These are phyloP conservation scores for Pseudogymnoascus sp. DNA, from an alignment of 2,329 filamentous ascomycete genomes.

Conservation along the genomic window DNA sequence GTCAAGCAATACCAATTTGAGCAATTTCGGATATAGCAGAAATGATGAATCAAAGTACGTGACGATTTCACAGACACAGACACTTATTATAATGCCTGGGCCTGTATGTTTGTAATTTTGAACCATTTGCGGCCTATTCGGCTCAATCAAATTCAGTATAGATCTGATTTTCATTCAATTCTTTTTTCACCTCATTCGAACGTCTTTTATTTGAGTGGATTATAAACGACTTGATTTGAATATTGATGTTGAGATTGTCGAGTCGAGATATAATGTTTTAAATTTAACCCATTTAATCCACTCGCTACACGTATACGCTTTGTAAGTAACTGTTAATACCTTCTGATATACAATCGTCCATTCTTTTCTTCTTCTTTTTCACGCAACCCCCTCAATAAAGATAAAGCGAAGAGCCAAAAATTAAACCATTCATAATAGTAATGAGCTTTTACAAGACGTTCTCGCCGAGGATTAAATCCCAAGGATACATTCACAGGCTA, in stretches of 20 bases:
- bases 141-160: background rate
- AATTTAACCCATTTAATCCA: too few species aligned
- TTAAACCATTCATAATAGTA: background rate
- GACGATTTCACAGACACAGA: background rate
- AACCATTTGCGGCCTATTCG: background rate
- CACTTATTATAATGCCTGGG: background rate
- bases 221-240: too few species aligned
- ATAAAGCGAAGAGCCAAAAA: background rate
- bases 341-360: background rate
- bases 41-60: background rate
- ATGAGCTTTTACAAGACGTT: background rate
- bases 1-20: conserved; percentile 8
- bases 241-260: background rate
- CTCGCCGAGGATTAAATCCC: background rate
- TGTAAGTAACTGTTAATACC: background rate
- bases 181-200: too few species aligned
- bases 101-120: background rate
- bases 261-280: background rate
- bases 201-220: too few species aligned
- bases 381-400: background rate
- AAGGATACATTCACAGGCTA: background rate
- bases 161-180: too few species aligned
- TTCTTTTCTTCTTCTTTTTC: too few species aligned
- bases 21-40: background rate
- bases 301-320: too few species aligned